Percentiles rank a stretch among this genome's conserved stretches.
Conservation (phyloP, 345 rosid species). For the Rhodamnia rubescens region DNA sequence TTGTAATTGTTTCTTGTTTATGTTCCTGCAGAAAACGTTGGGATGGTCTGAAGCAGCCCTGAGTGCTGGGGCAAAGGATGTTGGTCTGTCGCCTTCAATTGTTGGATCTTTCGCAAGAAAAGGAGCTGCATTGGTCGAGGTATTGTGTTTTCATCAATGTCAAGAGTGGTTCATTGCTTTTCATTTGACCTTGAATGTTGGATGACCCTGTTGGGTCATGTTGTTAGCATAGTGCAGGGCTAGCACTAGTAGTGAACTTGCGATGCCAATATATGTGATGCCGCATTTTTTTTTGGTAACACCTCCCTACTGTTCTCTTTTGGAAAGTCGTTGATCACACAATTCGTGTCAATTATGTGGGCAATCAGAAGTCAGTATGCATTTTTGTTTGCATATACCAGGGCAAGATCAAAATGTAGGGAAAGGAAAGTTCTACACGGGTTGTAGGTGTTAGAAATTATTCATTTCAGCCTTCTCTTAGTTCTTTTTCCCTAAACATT, state of each 20-base stretch:
- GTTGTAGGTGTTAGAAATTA: not conserved
- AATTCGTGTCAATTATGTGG: not conserved
- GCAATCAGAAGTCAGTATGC: not conserved
- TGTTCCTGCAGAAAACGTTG: conserved; percentile 30
- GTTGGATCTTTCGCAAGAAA: conserved; percentile 81
- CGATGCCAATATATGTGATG: not conserved
- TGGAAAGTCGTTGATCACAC: not conserved
- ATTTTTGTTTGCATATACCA: not conserved
- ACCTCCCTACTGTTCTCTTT: not conserved
- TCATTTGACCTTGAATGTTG: not conserved
- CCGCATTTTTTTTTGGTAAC: not conserved
- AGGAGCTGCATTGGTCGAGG: conserved; percentile 93
- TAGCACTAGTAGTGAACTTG: not conserved
- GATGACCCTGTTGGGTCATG: not conserved
- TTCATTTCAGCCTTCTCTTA: not conserved
- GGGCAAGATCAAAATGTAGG: not conserved
- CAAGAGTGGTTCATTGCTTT: not conserved
- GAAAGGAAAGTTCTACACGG: not conserved
- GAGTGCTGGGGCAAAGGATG: conserved; percentile 92
- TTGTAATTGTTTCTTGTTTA: not conserved
- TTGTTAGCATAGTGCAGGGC: not conserved
- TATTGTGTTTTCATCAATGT: not conserved
- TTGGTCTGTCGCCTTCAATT: conserved; percentile 75
- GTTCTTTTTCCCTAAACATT: not conserved
- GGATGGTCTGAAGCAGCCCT: conserved; percentile 90